Percentiles rank a stretch among this genome's conserved stretches.
phyloP scores from a whole-genome alignment of 768 basidiomycete species.

The Botryobasidium botryosum region DNA sequence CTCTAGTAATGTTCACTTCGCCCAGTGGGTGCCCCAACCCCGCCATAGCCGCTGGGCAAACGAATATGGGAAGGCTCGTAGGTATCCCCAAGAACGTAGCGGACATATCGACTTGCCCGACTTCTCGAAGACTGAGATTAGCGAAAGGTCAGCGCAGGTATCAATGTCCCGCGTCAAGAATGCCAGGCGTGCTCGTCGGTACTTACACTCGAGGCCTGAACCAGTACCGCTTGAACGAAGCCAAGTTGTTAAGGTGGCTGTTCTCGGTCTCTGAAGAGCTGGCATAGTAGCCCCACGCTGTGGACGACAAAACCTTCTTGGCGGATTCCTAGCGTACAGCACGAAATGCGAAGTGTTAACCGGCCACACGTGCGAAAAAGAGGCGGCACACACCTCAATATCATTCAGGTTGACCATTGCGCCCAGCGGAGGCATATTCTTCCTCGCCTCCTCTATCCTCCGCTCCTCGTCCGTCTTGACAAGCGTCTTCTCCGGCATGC shows the following conservation, averaged over 20 bases:
- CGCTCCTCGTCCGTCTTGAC: slow-evolving; percentile 19
- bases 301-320: slow-evolving; percentile 20
- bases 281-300: slow-evolving; percentile 24
- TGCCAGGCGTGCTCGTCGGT: background rate
- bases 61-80: slow-evolving; percentile 23
- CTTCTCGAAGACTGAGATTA: slow-evolving; percentile 14
- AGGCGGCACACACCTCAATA: slow-evolving; percentile 16
- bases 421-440: slow-evolving; percentile 17
- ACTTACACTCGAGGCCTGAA: slow-evolving; percentile 14
- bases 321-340: slow-evolving; percentile 15
- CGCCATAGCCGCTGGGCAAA: slow-evolving; percentile 27
- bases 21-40: slow-evolving; percentile 33
- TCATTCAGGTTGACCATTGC: slow-evolving; percentile 22
- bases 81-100: slow-evolving; percentile 20
- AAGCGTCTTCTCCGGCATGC: slow-evolving; percentile 12
- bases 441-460: slow-evolving; percentile 17
- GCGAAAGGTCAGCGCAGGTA: background rate
- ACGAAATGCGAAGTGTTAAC: background rate
- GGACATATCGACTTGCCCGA: slow-evolving; percentile 18
- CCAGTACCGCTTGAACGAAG: slow-evolving; percentile 9
- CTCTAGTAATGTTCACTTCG: slow-evolving; percentile 30
- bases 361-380: too few relatives aligned
- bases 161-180: background rate
- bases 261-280: slow-evolving; percentile 9
- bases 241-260: slow-evolving; percentile 10